Percentiles rank a stretch among this genome's conserved stretches.
Conservation (phyloP, 2,329 filamentous ascomycete genomes). For the Xylariaceae sp. region DNA sequence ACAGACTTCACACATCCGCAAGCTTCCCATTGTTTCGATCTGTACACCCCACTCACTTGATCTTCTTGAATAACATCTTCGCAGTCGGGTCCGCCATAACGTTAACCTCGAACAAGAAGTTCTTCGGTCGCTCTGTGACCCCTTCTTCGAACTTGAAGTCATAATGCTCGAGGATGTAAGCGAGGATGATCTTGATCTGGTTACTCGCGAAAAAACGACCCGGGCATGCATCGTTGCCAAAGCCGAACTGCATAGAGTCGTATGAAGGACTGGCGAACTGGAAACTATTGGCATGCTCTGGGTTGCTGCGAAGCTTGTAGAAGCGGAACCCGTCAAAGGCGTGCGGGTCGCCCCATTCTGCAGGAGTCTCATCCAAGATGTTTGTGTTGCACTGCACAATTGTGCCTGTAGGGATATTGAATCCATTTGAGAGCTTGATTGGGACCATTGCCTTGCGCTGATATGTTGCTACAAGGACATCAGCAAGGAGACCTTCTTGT, state of each 20-base stretch:
- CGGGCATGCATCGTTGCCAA: constrained; percentile 38
- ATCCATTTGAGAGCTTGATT: constrained; percentile 31
- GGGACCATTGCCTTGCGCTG: constrained; percentile 28
- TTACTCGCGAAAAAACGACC: constrained; percentile 38
- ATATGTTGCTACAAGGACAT: constrained; percentile 21
- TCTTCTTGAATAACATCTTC: constrained; percentile 25
- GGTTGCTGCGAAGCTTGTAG: constrained; percentile 22
- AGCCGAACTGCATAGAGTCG: constrained; percentile 35
- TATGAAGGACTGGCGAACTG: constrained; percentile 33
- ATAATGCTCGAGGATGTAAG: constrained; percentile 24
- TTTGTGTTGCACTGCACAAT: constrained; percentile 26
- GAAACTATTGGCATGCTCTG: constrained; percentile 23
- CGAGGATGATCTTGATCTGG: constrained; percentile 34
- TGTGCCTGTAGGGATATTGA: constrained; percentile 27
- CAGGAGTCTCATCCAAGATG: constrained; percentile 25
- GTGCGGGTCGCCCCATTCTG: constrained; percentile 23
- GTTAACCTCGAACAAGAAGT: constrained; percentile 29
- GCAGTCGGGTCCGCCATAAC: constrained; percentile 24
- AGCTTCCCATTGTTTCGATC: too few relatives aligned
- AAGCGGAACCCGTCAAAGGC: constrained; percentile 28
- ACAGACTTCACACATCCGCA: too few relatives aligned
- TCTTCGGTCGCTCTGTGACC: constrained; percentile 21
- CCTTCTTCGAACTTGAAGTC: constrained; percentile 24
- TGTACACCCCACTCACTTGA: constrained; percentile 28
- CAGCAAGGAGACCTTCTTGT: neutral